These are phyloP conservation scores for Lecanicillium sp. DNA, from an alignment of 2,329 filamentous ascomycete genomes.

Conservation along the genomic window DNA sequence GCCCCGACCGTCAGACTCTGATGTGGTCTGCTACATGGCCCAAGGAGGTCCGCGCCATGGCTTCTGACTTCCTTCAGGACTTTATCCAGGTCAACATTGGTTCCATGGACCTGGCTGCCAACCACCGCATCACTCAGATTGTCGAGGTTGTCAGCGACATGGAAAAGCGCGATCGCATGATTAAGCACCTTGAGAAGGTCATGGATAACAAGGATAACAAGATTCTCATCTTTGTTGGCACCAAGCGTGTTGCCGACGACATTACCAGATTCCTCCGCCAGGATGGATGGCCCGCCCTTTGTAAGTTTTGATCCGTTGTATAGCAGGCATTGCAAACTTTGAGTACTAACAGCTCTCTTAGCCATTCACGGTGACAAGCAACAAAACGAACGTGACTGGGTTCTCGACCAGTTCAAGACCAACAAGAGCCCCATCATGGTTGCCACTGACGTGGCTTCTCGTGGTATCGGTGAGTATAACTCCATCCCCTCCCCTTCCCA, in stretches of 20 bases:
- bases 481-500: slow-evolving; percentile 31
- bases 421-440: slow-evolving; percentile 99
- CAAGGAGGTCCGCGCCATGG: slow-evolving; percentile 92
- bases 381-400: slow-evolving; percentile 99
- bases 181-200: slow-evolving; percentile 93
- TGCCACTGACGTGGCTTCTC: slow-evolving; percentile 97
- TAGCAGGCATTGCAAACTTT: slow-evolving; percentile 5
- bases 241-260: slow-evolving; percentile 93
- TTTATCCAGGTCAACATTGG: slow-evolving; percentile 99
- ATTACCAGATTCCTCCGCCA: slow-evolving; percentile 96
- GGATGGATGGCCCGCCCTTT: slow-evolving; percentile 95
- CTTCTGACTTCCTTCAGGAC: slow-evolving; percentile 82
- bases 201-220: slow-evolving; percentile 98
- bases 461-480: slow-evolving; percentile 99
- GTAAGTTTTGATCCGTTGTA: slow-evolving; percentile 21
- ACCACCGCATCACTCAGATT: slow-evolving; percentile 95
- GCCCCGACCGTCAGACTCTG: slow-evolving; percentile 95
- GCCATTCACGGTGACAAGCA: slow-evolving; percentile 98
- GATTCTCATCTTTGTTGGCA: slow-evolving; percentile 86
- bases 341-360: slow-evolving; percentile 26
- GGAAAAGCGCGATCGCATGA: slow-evolving; percentile 96
- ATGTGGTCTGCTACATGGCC: slow-evolving; percentile 99
- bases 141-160: slow-evolving; percentile 94
- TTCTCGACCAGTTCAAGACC: slow-evolving; percentile 98
- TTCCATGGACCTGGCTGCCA: slow-evolving; percentile 90